Percentiles rank a stretch among this genome's conserved stretches.
phyloP scores from a whole-genome alignment of 495 filamentous ascomycete genomes.

The Neurospora pannonica region DNA sequence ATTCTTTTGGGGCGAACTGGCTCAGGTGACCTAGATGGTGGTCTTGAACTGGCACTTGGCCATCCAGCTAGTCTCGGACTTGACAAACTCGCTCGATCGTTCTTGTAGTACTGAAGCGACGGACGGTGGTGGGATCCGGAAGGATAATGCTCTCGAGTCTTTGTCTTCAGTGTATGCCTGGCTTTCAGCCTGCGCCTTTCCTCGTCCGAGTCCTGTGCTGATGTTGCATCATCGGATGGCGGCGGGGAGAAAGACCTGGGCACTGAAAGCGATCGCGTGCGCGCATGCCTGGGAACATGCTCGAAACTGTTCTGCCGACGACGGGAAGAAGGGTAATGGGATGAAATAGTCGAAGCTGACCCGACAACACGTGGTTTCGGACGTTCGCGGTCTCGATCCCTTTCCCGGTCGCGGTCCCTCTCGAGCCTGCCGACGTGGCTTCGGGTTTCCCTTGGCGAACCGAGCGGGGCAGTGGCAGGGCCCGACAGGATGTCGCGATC shows the following conservation, averaged over 20 bases:
- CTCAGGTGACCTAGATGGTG: neutral
- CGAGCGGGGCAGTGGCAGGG: neutral
- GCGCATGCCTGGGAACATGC: neutral
- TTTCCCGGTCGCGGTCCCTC: neutral
- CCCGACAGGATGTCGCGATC: neutral
- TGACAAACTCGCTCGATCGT: slow-evolving; percentile 7
- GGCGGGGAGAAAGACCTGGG: neutral
- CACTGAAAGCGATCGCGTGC: neutral
- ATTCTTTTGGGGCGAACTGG: neutral
- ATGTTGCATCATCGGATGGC: neutral
- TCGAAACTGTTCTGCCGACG: neutral
- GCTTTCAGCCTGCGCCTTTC: neutral
- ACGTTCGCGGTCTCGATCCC: neutral
- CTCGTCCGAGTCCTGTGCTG: neutral
- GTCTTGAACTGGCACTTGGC: neutral
- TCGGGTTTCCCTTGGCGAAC: neutral
- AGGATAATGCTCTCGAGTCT: neutral
- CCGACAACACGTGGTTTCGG: neutral
- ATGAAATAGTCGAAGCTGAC: neutral
- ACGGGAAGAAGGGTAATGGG: neutral
- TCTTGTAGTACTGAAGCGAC: slow-evolving; percentile 9
- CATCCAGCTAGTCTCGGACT: slow-evolving; percentile 2
- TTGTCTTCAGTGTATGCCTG: neutral
- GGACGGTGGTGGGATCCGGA: neutral
- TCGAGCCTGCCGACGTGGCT: neutral